phyloP scores from a whole-genome alignment of 495 filamentous ascomycete genomes.

The Patellaria atrata region DNA sequence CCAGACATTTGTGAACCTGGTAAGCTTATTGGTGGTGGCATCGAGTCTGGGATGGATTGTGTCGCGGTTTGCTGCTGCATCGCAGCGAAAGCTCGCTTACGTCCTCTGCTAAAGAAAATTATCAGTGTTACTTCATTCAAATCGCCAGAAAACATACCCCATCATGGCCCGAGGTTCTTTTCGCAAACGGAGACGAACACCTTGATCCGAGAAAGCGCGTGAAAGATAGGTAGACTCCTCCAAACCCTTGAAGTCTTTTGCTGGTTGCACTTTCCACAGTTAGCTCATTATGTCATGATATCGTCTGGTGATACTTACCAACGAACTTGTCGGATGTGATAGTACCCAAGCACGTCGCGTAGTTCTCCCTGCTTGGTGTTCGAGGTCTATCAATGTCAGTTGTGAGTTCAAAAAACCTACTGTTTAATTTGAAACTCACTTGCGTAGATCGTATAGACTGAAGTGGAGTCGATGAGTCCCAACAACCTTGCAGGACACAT shows the following conservation, averaged over 20 bases:
- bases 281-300: constrained; percentile 1
- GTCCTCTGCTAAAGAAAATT: too few relatives aligned
- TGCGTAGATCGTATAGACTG: constrained; percentile 70
- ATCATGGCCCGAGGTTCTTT: constrained; percentile 34
- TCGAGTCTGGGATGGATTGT: too few relatives aligned
- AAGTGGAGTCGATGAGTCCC: constrained; percentile 73
- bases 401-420: neutral
- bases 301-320: constrained; percentile 34
- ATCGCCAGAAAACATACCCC: neutral
- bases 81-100: too few relatives aligned
- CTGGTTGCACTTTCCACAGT: constrained; percentile 39
- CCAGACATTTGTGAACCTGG: too few relatives aligned
- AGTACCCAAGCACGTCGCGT: constrained; percentile 53
- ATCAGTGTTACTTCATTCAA: too few relatives aligned
- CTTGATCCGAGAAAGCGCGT: constrained; percentile 87
- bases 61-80: too few relatives aligned
- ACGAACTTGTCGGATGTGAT: constrained; percentile 61
- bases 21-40: too few relatives aligned
- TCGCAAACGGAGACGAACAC: constrained; percentile 72
- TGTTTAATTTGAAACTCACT: constrained; percentile 33
- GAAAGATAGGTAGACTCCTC: constrained; percentile 85
- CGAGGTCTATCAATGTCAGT: neutral
- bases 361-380: constrained; percentile 12
- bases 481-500: constrained; percentile 72
- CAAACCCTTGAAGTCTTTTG: constrained; percentile 77